Percentiles rank a stretch among this genome's conserved stretches.
Evolutionary conservation across 2,329 filamentous ascomycete genomes (phyloP).

Genomic region (Claviceps humidiphila): DNA sequence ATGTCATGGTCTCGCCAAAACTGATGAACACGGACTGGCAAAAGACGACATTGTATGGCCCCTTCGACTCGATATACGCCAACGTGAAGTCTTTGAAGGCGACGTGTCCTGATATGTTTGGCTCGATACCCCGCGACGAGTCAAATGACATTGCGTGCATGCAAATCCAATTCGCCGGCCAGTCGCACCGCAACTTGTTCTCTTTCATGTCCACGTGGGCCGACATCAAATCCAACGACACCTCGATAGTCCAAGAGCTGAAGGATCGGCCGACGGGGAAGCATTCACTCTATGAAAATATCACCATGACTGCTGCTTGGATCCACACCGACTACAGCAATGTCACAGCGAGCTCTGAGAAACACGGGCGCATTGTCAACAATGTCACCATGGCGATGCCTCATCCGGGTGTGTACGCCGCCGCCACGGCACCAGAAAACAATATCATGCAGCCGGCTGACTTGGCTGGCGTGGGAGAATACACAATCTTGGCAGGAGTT

Average conservation of each 20-base stretch:
- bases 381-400: conserved; percentile 70
- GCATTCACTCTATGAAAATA: conserved; percentile 57
- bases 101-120: conserved; percentile 50
- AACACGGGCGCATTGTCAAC: conserved; percentile 48
- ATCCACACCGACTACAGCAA: conserved; percentile 43
- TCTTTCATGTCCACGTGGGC: conserved; percentile 47
- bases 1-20: conserved; percentile 62
- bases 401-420: conserved; percentile 53
- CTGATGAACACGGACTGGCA: conserved; percentile 46
- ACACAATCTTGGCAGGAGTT: conserved; percentile 53
- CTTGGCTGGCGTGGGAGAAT: conserved; percentile 53
- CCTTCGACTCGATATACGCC: conserved; percentile 48
- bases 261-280: conserved; percentile 42
- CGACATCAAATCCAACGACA: conserved; percentile 28
- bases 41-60: conserved; percentile 34
- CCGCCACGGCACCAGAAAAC: conserved; percentile 48
- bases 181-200: conserved; percentile 57
- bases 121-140: conserved; percentile 23
- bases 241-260: conserved; percentile 24
- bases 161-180: conserved; percentile 55
- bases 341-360: conserved; percentile 34
- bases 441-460: conserved; percentile 56
- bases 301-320: conserved; percentile 57
- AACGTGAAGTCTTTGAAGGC: conserved; percentile 43
- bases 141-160: conserved; percentile 44